Evolutionary conservation across 2,329 filamentous ascomycete genomes (phyloP).

Genomic region (Sphaerostilbella broomeana): DNA sequence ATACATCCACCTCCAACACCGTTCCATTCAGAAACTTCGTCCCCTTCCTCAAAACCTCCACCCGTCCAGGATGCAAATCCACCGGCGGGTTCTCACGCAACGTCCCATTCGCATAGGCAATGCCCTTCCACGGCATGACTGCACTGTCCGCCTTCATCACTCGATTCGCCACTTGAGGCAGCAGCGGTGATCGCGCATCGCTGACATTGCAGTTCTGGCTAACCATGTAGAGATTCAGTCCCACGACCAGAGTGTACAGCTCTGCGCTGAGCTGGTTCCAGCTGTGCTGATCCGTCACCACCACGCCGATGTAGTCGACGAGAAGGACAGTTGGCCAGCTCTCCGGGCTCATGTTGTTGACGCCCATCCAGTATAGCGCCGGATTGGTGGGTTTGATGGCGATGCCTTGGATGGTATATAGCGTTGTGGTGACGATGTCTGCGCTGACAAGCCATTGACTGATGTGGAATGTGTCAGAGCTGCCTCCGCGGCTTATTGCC

Average conservation of each 20-base stretch:
- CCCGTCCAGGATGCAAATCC: slow-evolving; percentile 17
- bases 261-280: slow-evolving; percentile 27
- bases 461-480: slow-evolving; percentile 23
- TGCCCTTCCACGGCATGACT: slow-evolving; percentile 21
- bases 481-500: slow-evolving; percentile 16
- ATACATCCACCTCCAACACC: slow-evolving; percentile 15
- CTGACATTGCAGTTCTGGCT: slow-evolving; percentile 28
- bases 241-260: slow-evolving; percentile 25
- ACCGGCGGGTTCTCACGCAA: slow-evolving; percentile 19
- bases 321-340: slow-evolving; percentile 27
- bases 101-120: slow-evolving; percentile 28
- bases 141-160: neutral
- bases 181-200: slow-evolving; percentile 18
- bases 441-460: slow-evolving; percentile 28
- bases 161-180: slow-evolving; percentile 6
- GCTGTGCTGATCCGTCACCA: slow-evolving; percentile 18
- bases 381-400: slow-evolving; percentile 29
- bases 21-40: slow-evolving; percentile 23
- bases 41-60: slow-evolving; percentile 20
- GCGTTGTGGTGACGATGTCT: slow-evolving; percentile 21
- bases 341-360: slow-evolving; percentile 23
- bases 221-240: slow-evolving; percentile 25
- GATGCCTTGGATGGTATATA: slow-evolving; percentile 22
- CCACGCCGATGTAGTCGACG: slow-evolving; percentile 27
- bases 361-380: slow-evolving; percentile 28